Conservation (phyloP, 352 stramenopile genomes). For the Pythium insidiosum region DNA sequence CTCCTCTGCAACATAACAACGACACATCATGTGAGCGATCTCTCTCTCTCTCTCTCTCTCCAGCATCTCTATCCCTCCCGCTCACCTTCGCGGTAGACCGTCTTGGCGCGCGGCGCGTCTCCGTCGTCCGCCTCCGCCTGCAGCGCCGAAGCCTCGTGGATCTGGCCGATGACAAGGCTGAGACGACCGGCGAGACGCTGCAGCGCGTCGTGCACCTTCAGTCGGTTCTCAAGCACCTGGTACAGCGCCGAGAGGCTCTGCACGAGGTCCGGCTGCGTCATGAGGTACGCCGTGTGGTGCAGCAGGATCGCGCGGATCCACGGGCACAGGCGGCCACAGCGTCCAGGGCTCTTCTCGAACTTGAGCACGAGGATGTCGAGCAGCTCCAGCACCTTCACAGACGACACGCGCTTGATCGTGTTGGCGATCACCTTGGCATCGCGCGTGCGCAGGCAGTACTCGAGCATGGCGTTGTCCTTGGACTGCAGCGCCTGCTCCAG, state of each 20-base stretch:
- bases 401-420: slow-evolving; percentile 69
- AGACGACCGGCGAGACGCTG: slow-evolving; percentile 79
- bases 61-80: not conserved
- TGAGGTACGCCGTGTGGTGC: slow-evolving; percentile 80
- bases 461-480: slow-evolving; percentile 81
- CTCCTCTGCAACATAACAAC: slow-evolving; percentile 7
- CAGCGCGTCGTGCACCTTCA: slow-evolving; percentile 76
- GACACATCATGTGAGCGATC: slow-evolving; percentile 2
- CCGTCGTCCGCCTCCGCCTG: slow-evolving; percentile 19
- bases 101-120: slow-evolving; percentile 38
- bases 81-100: slow-evolving; percentile 60
- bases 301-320: slow-evolving; percentile 79
- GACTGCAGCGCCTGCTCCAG: slow-evolving; percentile 80
- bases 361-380: slow-evolving; percentile 77
- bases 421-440: slow-evolving; percentile 68
- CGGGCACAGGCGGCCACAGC: slow-evolving; percentile 66
- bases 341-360: slow-evolving; percentile 73
- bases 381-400: slow-evolving; percentile 67
- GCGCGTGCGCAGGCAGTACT: slow-evolving; percentile 73
- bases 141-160: slow-evolving; percentile 38
- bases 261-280: slow-evolving; percentile 78
- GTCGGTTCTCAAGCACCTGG: slow-evolving; percentile 73
- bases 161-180: slow-evolving; percentile 77
- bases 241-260: slow-evolving; percentile 75
- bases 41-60: not conserved